Evolutionary conservation across 2,329 filamentous ascomycete genomes (phyloP).

Genomic region (Grosmannia serpens): DNA sequence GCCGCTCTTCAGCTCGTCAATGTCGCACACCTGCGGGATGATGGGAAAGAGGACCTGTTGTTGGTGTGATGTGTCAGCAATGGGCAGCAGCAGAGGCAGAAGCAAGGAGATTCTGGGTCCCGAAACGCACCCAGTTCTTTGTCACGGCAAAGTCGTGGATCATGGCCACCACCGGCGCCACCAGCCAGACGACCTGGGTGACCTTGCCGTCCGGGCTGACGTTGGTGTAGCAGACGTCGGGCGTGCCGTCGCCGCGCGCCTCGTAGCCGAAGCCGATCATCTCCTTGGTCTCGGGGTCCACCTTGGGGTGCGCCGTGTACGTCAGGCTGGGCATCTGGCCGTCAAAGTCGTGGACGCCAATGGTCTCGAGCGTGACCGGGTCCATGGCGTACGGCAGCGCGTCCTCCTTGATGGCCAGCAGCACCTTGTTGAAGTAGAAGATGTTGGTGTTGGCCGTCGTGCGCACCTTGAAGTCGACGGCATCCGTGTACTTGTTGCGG

Average conservation of each 20-base stretch:
- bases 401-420: neutral
- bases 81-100: neutral
- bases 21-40: conserved; percentile 21
- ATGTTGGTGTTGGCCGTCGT: conserved; percentile 1
- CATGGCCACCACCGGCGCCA: conserved; percentile 23
- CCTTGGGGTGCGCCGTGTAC: neutral
- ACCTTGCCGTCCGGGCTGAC: neutral
- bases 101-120: too few relatives aligned
- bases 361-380: neutral
- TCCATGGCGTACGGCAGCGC: neutral
- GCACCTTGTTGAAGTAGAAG: neutral
- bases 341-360: neutral
- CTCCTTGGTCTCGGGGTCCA: neutral
- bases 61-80: too few relatives aligned
- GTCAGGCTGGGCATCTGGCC: neutral
- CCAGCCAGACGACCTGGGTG: conserved; percentile 11
- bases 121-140: conserved; percentile 23
- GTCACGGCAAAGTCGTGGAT: conserved; percentile 31
- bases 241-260: neutral
- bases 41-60: conserved; percentile 20
- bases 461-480: conserved; percentile 1
- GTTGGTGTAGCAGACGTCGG: neutral
- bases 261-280: neutral
- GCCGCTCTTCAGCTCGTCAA: conserved; percentile 25
- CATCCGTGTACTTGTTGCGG: neutral